Evolutionary conservation across 257 asterid genomes (phyloP).

Genomic region (Mitragyna speciosa): DNA sequence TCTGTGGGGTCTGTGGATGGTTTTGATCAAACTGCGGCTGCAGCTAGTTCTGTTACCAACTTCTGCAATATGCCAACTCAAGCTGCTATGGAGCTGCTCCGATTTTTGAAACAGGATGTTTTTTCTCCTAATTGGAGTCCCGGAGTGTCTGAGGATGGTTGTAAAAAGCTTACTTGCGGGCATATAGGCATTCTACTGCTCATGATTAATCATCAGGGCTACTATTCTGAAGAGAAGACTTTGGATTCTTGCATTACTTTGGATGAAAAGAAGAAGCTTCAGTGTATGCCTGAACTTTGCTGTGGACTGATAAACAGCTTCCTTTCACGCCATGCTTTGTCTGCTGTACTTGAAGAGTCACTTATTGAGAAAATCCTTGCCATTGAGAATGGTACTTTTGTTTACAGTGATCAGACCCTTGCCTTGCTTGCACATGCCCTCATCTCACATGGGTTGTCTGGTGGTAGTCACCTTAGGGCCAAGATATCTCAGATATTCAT

Average conservation of each 20-base stretch:
- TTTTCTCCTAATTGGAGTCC: constrained; percentile 78
- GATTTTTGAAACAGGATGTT: constrained; percentile 57
- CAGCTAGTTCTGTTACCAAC: constrained; percentile 50
- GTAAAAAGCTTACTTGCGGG: constrained; percentile 50
- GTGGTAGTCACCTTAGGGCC: constrained; percentile 71
- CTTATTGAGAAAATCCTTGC: constrained; percentile 63
- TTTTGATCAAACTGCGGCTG: constrained; percentile 63
- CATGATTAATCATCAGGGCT: constrained; percentile 52
- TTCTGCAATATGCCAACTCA: constrained; percentile 72
- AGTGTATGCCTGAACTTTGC: constrained; percentile 56
- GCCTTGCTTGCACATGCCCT: constrained; percentile 87
- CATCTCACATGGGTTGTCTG: constrained; percentile 55
- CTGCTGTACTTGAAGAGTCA: constrained; percentile 64
- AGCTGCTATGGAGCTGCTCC: constrained; percentile 69
- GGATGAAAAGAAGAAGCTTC: constrained; percentile 61
- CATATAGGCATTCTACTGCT: constrained; percentile 68
- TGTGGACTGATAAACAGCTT: constrained; percentile 77
- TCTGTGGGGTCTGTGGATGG: constrained; percentile 80
- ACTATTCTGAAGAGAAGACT: constrained; percentile 52
- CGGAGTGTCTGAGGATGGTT: constrained; percentile 56
- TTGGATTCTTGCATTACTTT: constrained; percentile 38
- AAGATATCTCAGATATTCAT: constrained; percentile 55
- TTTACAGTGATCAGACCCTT: constrained; percentile 74
- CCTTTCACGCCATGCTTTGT: constrained; percentile 52
- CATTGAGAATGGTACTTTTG: constrained; percentile 62